Percentiles rank a stretch among this genome's conserved stretches.
Conservation (phyloP, 2,329 filamentous ascomycete genomes). For the Trichoderma harzianum region DNA sequence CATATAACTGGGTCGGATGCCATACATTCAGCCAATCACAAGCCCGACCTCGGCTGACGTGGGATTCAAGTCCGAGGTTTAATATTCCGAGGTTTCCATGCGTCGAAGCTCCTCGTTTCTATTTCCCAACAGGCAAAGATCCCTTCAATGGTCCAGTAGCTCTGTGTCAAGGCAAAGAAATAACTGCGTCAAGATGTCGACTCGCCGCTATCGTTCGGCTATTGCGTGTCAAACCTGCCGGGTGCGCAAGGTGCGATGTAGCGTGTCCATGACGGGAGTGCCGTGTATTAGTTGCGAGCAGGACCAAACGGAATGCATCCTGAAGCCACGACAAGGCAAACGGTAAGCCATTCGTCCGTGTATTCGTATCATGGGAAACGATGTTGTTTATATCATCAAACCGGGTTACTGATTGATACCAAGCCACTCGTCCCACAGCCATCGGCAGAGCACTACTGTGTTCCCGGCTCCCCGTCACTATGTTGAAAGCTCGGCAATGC, state of each 20-base stretch:
- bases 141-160: neutral
- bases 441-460: constrained; percentile 12
- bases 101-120: neutral
- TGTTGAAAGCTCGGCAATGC: constrained; percentile 7
- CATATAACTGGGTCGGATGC: neutral
- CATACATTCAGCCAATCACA: neutral
- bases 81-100: constrained; percentile 6
- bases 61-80: constrained; percentile 10
- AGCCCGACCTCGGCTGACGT: neutral
- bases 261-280: constrained; percentile 12
- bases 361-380: neutral
- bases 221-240: constrained; percentile 11
- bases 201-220: constrained; percentile 14
- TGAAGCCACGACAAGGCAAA: constrained; percentile 15
- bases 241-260: constrained; percentile 14
- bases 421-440: constrained; percentile 8
- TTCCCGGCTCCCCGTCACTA: constrained; percentile 10
- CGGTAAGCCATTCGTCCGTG: neutral
- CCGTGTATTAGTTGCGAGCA: constrained; percentile 16
- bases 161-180: neutral
- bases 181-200: neutral
- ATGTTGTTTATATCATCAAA: neutral
- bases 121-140: neutral
- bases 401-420: neutral
- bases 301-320: constrained; percentile 10